Base-by-base conservation (phyloP, 2,329 filamentous ascomycete species). In the Penicillium hesseltinei region DNA sequence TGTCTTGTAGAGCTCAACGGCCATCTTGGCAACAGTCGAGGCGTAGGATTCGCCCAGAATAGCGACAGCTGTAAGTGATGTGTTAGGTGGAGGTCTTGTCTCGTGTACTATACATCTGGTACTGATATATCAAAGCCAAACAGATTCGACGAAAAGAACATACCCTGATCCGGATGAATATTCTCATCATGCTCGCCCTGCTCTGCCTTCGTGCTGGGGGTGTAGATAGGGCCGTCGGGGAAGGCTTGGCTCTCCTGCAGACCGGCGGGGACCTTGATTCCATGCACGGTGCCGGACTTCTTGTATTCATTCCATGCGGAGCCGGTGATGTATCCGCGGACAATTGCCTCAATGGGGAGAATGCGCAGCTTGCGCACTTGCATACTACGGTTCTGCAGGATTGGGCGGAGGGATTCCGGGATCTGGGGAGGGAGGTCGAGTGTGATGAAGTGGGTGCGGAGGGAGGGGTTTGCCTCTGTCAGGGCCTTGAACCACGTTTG, bases 321-420 rank as follows among this genome's bases (percentile, higher is more conserved):
- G 43, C 92, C 92, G 6, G 92, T 92, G 71, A 96, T 86, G 78
- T 96, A 96, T 64, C 92, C 92, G 57, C 91, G 86, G n/a, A 95
- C 90, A 61, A 93, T 93, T 43, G 87, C 89, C 76, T 93, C 90
- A 61, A 95, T 81, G 25, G 90, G 89, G 58, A 95, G 85, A 62
- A 94, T 85, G 66, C 87, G 84, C 57, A 91, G 81, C 62, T 85
- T 85, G 60, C 87, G 85, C 54, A 93, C 89, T 63, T 86, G 83
- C 91, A 96, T 95, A 71, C 83, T 86, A 58, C 91, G 87, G 66
- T 84, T 80, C 54, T 84, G 81, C 46, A 88, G 77, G 38, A 83
- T 74, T 17, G 77, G 73, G 23, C 75, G 79, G 58, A 89, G 81
- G 1, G 72, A 71, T 7, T 69, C 60, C 19, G 78, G 76, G 58